Percentiles rank a stretch among this genome's conserved stretches.
Conservation (phyloP, 2,329 filamentous ascomycete genomes). For the Exophiala sideris region DNA sequence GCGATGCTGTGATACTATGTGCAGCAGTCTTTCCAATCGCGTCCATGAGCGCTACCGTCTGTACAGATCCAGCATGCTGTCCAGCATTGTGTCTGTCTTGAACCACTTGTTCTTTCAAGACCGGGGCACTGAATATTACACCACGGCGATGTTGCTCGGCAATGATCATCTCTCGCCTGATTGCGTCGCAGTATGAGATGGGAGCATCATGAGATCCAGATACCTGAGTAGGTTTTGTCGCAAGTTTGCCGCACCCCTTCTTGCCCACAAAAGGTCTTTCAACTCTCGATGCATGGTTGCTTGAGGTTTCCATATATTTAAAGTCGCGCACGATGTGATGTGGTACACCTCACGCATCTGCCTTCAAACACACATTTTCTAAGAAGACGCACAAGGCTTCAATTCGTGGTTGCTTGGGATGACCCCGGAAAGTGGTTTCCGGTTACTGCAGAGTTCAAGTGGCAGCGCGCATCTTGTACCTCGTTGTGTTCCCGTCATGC, state of each 20-base stretch:
- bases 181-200: background rate
- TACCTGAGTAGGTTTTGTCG: background rate
- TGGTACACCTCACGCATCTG: no score
- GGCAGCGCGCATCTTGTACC: no score
- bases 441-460: no score
- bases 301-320: no score
- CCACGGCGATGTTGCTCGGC: background rate
- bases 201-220: background rate
- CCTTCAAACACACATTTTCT: no score
- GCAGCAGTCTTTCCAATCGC: background rate
- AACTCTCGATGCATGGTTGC: no score
- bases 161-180: background rate
- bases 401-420: no score
- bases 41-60: background rate
- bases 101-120: background rate
- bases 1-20: constrained; percentile 24
- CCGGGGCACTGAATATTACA: background rate
- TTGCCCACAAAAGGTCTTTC: background rate
- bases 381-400: no score
- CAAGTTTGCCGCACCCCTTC: background rate
- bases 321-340: no score
- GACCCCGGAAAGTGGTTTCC: no score
- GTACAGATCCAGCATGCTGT: background rate
- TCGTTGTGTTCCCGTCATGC: no score
- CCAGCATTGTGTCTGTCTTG: background rate